phyloP scores from a whole-genome alignment of 306 rosid genomes.

The Rosa multiflora region DNA sequence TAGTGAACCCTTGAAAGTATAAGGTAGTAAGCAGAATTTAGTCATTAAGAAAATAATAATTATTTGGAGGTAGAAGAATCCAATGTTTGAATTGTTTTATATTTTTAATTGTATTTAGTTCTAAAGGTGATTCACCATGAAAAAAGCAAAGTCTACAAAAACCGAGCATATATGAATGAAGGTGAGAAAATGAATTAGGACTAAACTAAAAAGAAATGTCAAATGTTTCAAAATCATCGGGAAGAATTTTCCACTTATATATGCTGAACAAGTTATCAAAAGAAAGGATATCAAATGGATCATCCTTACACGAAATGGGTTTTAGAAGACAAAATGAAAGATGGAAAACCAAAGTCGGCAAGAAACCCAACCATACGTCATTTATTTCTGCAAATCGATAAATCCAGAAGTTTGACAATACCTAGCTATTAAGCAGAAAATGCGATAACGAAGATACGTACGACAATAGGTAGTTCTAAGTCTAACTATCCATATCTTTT shows the following conservation, averaged over 20 bases:
- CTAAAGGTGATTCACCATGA: no score
- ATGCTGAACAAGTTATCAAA: neutral
- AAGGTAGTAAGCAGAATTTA: no score
- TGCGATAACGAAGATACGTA: no score
- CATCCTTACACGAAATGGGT: neutral
- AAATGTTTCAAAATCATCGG: neutral
- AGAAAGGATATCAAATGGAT: neutral
- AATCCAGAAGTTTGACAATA: neutral
- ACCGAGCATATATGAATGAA: no score
- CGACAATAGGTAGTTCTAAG: no score
- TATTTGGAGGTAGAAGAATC: no score
- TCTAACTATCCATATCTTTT: no score
- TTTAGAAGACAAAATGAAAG: neutral
- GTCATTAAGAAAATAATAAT: no score
- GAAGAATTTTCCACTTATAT: neutral
- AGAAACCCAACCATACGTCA: neutral
- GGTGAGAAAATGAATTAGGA: neutral
- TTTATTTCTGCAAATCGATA: neutral
- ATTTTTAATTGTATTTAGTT: no score
- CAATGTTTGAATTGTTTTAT: no score
- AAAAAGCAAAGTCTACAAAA: no score
- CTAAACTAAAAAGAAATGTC: neutral
- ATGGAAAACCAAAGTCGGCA: neutral
- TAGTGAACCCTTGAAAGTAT: no score
- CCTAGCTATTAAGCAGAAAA: neutral